Conservation (phyloP, 2,329 filamentous ascomycete genomes). For the Paradendryphiella salina region DNA sequence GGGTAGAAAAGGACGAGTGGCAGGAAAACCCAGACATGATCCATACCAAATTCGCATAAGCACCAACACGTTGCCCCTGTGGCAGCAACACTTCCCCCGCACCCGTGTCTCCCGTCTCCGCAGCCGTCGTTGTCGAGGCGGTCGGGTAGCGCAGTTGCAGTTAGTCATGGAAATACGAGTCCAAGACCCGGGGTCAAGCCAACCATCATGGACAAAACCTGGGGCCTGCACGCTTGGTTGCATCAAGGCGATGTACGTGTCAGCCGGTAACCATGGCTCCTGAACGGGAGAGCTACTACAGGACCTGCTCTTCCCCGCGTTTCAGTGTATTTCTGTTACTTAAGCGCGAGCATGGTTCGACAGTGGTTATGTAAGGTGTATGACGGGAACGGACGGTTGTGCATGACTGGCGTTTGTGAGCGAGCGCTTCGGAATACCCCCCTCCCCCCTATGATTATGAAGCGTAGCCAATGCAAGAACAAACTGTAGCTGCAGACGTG, state of each 20-base stretch:
- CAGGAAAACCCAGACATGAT: conserved; percentile 99
- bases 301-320: conserved; percentile 45
- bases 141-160: conserved; percentile 17
- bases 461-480: conserved; percentile 24
- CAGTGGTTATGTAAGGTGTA: conserved; percentile 22
- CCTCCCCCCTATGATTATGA: conserved; percentile 41
- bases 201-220: conserved; percentile 25
- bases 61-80: conserved; percentile 36
- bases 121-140: conserved; percentile 28
- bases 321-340: conserved; percentile 43
- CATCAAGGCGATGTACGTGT: conserved; percentile 28
- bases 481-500: conserved; percentile 6
- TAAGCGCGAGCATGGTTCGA: conserved; percentile 22
- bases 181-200: conserved; percentile 25
- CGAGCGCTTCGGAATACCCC: conserved; percentile 42
- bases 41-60: conserved; percentile 89
- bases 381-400: conserved; percentile 21
- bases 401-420: conserved; percentile 44
- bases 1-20: conserved; percentile 99
- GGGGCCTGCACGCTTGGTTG: conserved; percentile 25
- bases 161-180: conserved; percentile 45
- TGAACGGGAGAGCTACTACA: conserved; percentile 37
- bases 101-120: conserved; percentile 38
- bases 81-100: conserved; percentile 30
- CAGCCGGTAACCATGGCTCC: conserved; percentile 23